These are phyloP conservation scores for Cryomyces minteri DNA, from an alignment of 495 filamentous ascomycete species.

Conservation along the genomic window DNA sequence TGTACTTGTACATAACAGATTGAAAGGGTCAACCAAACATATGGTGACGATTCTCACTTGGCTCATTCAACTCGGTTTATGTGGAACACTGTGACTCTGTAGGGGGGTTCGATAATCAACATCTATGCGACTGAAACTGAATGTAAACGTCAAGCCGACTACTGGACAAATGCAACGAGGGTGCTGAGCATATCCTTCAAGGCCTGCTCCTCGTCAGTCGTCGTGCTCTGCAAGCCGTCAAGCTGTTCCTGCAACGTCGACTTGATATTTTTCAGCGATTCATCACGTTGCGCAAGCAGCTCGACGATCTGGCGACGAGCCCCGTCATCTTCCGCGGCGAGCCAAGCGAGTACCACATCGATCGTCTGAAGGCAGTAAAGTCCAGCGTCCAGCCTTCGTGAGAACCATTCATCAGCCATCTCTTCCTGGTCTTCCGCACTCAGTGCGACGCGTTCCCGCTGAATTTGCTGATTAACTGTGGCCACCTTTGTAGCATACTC, in stretches of 20 bases:
- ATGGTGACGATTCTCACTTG: too few species aligned
- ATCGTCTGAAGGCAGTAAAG: conserved; percentile 73
- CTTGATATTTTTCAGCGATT: conserved; percentile 39
- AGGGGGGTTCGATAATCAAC: too few species aligned
- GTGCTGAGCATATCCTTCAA: too few species aligned
- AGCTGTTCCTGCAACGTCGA: conserved; percentile 40
- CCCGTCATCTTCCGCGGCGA: conserved; percentile 77
- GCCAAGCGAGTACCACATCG: conserved; percentile 81
- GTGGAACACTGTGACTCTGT: too few species aligned
- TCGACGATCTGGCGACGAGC: conserved; percentile 45
- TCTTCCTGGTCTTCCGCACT: conserved; percentile 39
- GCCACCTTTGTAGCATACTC: conserved; percentile 49
- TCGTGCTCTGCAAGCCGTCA: too few species aligned
- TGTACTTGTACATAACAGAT: too few species aligned
- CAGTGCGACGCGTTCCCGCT: conserved; percentile 28
- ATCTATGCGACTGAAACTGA: too few species aligned
- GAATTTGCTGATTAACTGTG: conserved; percentile 48
- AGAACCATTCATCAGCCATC: conserved; percentile 65
- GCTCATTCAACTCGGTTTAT: too few species aligned
- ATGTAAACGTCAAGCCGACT: too few species aligned
- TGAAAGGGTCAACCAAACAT: too few species aligned
- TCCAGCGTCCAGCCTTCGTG: conserved; percentile 66
- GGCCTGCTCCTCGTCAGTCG: too few species aligned
- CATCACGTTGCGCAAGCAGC: conserved; percentile 48
- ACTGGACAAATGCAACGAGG: too few species aligned